Conservation (phyloP, 495 filamentous ascomycete genomes). For the Penicillium fimorum region DNA sequence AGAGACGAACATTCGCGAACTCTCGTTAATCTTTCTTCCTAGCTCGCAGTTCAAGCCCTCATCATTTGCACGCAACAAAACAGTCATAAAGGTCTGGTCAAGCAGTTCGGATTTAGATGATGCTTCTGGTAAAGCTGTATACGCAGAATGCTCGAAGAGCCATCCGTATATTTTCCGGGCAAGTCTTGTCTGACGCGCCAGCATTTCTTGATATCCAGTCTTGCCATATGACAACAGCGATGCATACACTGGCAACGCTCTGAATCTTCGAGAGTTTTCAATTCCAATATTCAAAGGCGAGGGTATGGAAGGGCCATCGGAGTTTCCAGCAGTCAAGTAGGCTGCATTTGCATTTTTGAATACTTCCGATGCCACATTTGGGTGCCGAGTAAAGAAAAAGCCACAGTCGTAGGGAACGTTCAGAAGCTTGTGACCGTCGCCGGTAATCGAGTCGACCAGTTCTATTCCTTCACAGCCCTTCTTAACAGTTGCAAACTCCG, state of each 20-base stretch:
- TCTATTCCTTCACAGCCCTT: constrained; percentile 65
- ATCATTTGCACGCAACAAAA: constrained; percentile 77
- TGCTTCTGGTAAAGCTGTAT: constrained; percentile 61
- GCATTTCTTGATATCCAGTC: constrained; percentile 66
- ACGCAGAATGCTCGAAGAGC: constrained; percentile 56
- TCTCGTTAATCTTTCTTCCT: constrained; percentile 68
- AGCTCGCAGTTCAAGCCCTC: constrained; percentile 62
- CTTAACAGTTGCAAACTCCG: constrained; percentile 58
- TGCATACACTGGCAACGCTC: constrained; percentile 85
- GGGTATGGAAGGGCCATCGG: constrained; percentile 50
- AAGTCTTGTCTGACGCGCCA: constrained; percentile 67
- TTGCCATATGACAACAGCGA: constrained; percentile 73
- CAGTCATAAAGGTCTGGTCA: constrained; percentile 65
- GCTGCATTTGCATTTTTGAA: constrained; percentile 86
- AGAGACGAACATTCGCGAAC: constrained; percentile 75
- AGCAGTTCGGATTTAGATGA: constrained; percentile 36
- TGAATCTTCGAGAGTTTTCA: constrained; percentile 89
- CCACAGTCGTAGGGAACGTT: constrained; percentile 96
- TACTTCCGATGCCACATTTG: constrained; percentile 54
- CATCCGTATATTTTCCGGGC: constrained; percentile 65
- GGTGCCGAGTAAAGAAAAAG: constrained; percentile 75
- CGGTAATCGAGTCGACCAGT: constrained; percentile 79
- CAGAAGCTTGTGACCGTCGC: constrained; percentile 88
- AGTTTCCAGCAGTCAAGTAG: constrained; percentile 59
- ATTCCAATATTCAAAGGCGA: constrained; percentile 86